Base-by-base conservation (phyloP, 225 moss, liverwort and hornwort genomes). In the Pseudoscleropodium purum region DNA sequence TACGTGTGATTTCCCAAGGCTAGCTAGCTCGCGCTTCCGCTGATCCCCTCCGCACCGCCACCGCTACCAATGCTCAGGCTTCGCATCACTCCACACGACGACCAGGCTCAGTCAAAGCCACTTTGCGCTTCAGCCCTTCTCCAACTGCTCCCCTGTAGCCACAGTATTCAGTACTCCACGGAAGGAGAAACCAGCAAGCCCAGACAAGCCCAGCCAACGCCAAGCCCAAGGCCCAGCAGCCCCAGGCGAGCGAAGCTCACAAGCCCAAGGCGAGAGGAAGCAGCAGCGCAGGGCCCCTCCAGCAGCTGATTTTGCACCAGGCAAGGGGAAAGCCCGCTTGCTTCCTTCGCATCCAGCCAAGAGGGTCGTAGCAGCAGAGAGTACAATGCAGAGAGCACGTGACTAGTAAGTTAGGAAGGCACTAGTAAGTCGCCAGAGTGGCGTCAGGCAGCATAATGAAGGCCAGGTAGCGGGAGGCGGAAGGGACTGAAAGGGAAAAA, bases 301-400 rank as follows among this genome's bases (percentile, higher is more conserved):
- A 34, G 36, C 65, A 88, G 84, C 86, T 89, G 89, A 86, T 89
- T 54, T 86, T 89, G 83, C 86, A 91, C 56, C 60, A 75, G 56
- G 86, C 85, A 90, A 82, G 49, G 79, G 66, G 87, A 49, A 76
- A 86, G 76, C 65, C 56, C 41, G 81, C 82, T 75, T 54, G 74
- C 82, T 61, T 78, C n/a, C 78, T 88, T 57, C 29, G 86, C 89
- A 86, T 88, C 88, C 70, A 84, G 75, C 84, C 73, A 86, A 84
- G 87, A 78, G 67, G 70, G 45, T 76, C 76, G 64, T 15, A 87
- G 87, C 74, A 83, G 81, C 75, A 85, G 79, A n/a, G 75, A 82
- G 87, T 81, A 57, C 79, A 59, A 87, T 89, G 91, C 91, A 92
- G 91, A 89, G 89, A 89, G 92, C 92, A 93, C 92, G 91, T 93